Percentiles rank a stretch among this genome's conserved stretches.
phyloP scores from a whole-genome alignment of 2,329 filamentous ascomycete species.

The Colletotrichum liriopes region DNA sequence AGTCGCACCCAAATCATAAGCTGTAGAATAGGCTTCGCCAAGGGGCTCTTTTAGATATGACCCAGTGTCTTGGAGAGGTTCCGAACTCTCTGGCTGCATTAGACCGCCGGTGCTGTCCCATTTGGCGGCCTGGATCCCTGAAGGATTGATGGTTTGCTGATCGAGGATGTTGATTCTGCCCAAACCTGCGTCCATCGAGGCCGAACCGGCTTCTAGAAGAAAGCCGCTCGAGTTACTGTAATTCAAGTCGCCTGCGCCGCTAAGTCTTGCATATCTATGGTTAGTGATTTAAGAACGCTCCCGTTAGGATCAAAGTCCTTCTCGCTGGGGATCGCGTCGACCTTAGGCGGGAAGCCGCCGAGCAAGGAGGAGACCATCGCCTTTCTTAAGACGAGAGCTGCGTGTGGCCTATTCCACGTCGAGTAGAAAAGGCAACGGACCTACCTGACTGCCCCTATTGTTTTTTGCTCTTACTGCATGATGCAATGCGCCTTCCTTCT shows the following conservation, averaged over 20 bases:
- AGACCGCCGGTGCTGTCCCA: conserved; percentile 1
- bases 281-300: conserved; percentile 7
- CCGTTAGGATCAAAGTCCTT: not conserved
- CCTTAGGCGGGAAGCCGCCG: conserved; percentile 8
- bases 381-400: conserved; percentile 16
- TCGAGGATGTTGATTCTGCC: not conserved
- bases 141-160: conserved; percentile 11
- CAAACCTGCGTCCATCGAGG: conserved; percentile 1
- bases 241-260: not conserved
- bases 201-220: too few species aligned
- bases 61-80: too few species aligned
- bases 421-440: not conserved
- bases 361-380: conserved; percentile 21
- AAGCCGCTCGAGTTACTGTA: not conserved
- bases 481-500: conserved; percentile 12
- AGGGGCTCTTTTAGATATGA: too few species aligned
- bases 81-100: conserved; percentile 2
- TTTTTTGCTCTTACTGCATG: conserved; percentile 19
- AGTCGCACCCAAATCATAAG: conserved; percentile 8
- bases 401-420: conserved; percentile 8
- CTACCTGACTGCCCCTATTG: conserved; percentile 11
- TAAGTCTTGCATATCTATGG: conserved; percentile 2
- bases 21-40: not conserved
- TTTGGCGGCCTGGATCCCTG: not conserved
- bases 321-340: conserved; percentile 12